These are phyloP conservation scores for Fusarium staphyleae DNA, from an alignment of 2,329 filamentous ascomycete genomes.

Conservation along the genomic window DNA sequence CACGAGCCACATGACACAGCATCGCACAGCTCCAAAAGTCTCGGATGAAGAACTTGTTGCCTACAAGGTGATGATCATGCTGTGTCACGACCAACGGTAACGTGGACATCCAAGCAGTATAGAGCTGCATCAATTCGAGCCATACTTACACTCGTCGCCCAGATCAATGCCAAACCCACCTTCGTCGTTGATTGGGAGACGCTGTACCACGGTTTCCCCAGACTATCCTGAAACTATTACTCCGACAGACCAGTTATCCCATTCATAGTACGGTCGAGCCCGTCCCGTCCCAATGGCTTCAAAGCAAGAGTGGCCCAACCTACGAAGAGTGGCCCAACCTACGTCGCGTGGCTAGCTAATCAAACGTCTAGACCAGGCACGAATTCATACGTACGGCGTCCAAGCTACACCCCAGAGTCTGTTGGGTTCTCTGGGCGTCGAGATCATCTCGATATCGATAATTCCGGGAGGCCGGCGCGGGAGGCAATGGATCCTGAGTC, in stretches of 20 bases:
- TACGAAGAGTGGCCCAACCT: conserved; percentile 7
- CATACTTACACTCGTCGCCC: not conserved
- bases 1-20: too few relatives aligned
- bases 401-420: conserved; percentile 4
- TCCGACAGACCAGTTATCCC: conserved; percentile 14
- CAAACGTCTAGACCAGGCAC: conserved; percentile 19
- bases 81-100: too few relatives aligned
- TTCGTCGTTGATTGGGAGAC: conserved; percentile 28
- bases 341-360: conserved; percentile 31
- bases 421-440: conserved; percentile 20
- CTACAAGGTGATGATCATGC: not conserved
- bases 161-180: not conserved
- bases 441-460: conserved; percentile 33
- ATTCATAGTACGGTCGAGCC: conserved; percentile 5
- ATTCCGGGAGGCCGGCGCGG: conserved; percentile 28
- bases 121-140: not conserved
- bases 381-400: not conserved
- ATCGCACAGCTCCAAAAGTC: too few relatives aligned
- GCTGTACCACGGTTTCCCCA: conserved; percentile 32
- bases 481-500: conserved; percentile 20
- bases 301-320: conserved; percentile 7
- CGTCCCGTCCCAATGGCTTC: conserved; percentile 21
- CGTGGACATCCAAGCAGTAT: too few relatives aligned
- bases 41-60: too few relatives aligned
- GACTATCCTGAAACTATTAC: conserved; percentile 21